Base-by-base conservation (phyloP, 768 basidiomycete species). In the Mycena alexandri region DNA sequence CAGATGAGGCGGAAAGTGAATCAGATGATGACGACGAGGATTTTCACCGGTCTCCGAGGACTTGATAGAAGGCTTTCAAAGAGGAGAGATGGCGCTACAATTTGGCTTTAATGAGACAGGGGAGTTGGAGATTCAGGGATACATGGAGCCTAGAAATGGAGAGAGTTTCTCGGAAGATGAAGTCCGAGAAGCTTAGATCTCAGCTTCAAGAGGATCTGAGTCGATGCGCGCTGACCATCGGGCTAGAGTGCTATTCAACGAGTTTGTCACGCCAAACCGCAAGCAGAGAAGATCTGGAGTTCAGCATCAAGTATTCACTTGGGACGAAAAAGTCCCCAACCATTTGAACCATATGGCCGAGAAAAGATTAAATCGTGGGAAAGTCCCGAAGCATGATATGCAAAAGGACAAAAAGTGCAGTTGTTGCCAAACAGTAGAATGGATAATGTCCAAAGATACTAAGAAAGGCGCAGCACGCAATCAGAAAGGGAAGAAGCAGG, bases 61-160 rank as follows among this genome's bases (percentile, higher is more conserved):
- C 29, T 52, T 52, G 50, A 33, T 52, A 2, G 29, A n/a, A 14
- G 13, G 29, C 29, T 29, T 19, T 33, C 50, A 52, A 29, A 29
- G 29, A 52, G 25, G 25, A 52, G 50, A 52, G 17, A 16, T 52
- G 16, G 50, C 50, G 17, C 14, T 52, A 16, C 10, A 52, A 8
- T 52, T 52, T 10, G 29, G 50, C 2, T 52, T 52, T 14, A 52
- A 33, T 10, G 17, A 14, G 13, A 16, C 14, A 33, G 16, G 16
- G 0, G 50, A 52, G 16, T 38, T 73, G 21, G 47, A 63, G 33
- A 43, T 68, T 38, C 22, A 60, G n/a, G 46, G 41, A 38, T 61
- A 50, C 34, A 14, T 42, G 10, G 36, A 50, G 19, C 29, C 53
- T 9, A 17, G 6, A 36, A 50, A 55, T 11, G 55, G 50, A 17